Base-by-base conservation (phyloP, 768 basidiomycete species). In the Tylopilus sp. region DNA sequence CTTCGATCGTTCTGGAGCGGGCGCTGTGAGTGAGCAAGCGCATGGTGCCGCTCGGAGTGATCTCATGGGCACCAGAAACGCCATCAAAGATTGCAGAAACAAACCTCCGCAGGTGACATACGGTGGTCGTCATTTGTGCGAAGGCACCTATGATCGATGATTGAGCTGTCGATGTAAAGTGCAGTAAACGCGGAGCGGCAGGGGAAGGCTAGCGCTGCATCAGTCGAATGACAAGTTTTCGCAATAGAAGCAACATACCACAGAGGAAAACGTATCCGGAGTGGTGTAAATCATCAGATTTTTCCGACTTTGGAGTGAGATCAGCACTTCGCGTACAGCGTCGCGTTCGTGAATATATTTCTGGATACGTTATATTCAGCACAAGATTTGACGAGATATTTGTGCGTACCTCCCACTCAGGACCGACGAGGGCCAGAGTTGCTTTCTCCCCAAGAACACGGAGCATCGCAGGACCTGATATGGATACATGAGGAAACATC, bases 301-400 rank as follows among this genome's bases (percentile, higher is more conserved):
- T 43, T 73, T 77, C 47, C 78, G 75, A 0, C 91, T 90, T 74
- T 91, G 88, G 5, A 91, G 69, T 26, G 79, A 80, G 66, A 89
- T 85, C 12, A 91, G 71, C 3, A 90, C 73, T 59, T 93, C 91
- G 4, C 90, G 79, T 6, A 90, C 84, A 35, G 85, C 82, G 56
- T 91, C 84, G 44, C 82, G 77, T 67, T 92, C 91, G 46, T 81
- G 66, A 22, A 91, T 86, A 54, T 85, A 85, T 65, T 66, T 79
- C 86, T 90, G 58, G 4, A 52, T 36, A 25, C 17, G 15, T 3
- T 2, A 35, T 26, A 8, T 1, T 50, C 17, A 20, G 23, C 1
- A 25, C 15, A 47, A 38, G 21, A 26, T 48, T 25, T 20, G 18
- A 23, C n/a, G 21, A 49, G 9, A 21, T 26, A 8, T 18, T 20